Evolutionary conservation across 2,329 filamentous ascomycete species (phyloP).

Genomic region (Nemania abortiva): DNA sequence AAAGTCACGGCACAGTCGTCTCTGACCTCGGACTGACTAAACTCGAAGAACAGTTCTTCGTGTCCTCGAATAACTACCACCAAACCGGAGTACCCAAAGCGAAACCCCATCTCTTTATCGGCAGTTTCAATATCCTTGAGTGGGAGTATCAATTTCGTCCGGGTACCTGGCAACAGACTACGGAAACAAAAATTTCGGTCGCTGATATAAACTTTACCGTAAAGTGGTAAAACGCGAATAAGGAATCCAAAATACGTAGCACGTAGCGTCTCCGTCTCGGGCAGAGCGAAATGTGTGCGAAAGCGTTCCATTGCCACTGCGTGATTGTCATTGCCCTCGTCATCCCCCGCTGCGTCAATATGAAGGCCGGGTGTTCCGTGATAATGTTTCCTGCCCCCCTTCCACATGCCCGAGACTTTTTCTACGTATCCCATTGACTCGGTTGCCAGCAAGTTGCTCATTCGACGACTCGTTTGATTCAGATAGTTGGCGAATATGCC

Average conservation of each 20-base stretch:
- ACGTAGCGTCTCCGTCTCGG: conserved; percentile 82
- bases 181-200: conserved; percentile 91
- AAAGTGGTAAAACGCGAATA: conserved; percentile 89
- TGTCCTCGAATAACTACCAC: conserved; percentile 94
- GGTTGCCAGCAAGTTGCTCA: conserved; percentile 84
- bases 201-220: conserved; percentile 96
- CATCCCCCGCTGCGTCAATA: conserved; percentile 66
- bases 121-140: conserved; percentile 93
- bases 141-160: conserved; percentile 92
- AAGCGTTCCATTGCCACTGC: conserved; percentile 83
- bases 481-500: conserved; percentile 86
- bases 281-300: conserved; percentile 89
- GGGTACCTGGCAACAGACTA: conserved; percentile 86
- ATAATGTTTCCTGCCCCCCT: conserved; percentile 91
- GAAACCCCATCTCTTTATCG: conserved; percentile 94
- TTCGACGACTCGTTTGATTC: conserved; percentile 80
- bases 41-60: conserved; percentile 97
- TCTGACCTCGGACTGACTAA: conserved; percentile 78
- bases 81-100: conserved; percentile 89
- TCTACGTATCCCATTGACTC: conserved; percentile 97
- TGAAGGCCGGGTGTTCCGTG: conserved; percentile 68
- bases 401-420: conserved; percentile 97
- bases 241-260: conserved; percentile 94
- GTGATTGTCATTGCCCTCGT: conserved; percentile 69
- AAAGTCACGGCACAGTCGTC: conserved; percentile 91